These are phyloP conservation scores for Yamadazyma nakazawae DNA, from an alignment of 805 yeast species.

Conservation along the genomic window DNA sequence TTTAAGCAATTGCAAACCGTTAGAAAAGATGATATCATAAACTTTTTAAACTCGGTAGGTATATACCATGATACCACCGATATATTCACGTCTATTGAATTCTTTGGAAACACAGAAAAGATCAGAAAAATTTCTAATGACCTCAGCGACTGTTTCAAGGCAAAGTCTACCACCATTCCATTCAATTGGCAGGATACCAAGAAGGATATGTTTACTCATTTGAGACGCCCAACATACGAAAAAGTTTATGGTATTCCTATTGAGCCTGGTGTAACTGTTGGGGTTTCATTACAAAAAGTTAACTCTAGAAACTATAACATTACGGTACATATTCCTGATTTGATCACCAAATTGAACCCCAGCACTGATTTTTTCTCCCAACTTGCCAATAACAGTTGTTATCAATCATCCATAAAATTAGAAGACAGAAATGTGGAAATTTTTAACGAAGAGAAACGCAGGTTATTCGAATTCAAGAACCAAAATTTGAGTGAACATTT, in stretches of 20 bases:
- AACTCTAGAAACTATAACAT: slow-evolving; percentile 33
- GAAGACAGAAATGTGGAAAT: slow-evolving; percentile 12
- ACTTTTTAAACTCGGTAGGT: slow-evolving; percentile 1
- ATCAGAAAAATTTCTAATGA: slow-evolving; percentile 13
- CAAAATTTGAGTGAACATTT: slow-evolving; percentile 16
- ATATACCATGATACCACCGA: slow-evolving; percentile 10
- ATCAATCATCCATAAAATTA: background rate
- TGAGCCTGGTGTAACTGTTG: slow-evolving; percentile 15
- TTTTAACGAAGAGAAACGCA: slow-evolving; percentile 16
- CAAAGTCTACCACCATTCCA: slow-evolving; percentile 11
- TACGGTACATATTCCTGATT: slow-evolving; percentile 43
- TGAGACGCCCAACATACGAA: slow-evolving; percentile 23
- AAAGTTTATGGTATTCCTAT: slow-evolving; percentile 29
- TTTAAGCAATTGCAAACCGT: slow-evolving; percentile 1
- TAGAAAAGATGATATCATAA: background rate
- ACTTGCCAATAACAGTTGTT: background rate
- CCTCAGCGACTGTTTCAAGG: slow-evolving; percentile 10
- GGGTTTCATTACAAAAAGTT: slow-evolving; percentile 35
- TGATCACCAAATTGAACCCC: slow-evolving; percentile 34
- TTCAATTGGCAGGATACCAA: background rate
- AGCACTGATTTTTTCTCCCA: slow-evolving; percentile 18
- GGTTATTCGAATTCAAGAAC: slow-evolving; percentile 16
- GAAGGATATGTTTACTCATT: slow-evolving; percentile 32
- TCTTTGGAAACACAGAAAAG: slow-evolving; percentile 4
- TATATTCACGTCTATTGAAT: slow-evolving; percentile 7